phyloP scores from a whole-genome alignment of 2,329 filamentous ascomycete species.

The Xylaria hypoxylon region DNA sequence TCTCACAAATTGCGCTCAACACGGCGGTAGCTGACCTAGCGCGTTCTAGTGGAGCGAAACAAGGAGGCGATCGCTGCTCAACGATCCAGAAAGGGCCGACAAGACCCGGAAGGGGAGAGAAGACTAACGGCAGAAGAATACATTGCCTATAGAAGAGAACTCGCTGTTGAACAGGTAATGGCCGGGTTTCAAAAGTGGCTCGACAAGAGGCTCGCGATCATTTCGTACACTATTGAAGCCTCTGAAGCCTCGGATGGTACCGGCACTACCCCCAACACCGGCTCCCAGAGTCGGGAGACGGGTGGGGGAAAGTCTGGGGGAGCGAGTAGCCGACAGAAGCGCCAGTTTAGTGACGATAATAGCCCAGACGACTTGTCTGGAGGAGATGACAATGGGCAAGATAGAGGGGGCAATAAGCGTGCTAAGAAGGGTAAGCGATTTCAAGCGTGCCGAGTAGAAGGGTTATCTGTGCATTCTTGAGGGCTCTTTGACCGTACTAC shows the following conservation, averaged over 20 bases:
- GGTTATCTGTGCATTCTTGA: background rate
- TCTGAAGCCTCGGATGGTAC: conserved; percentile 43
- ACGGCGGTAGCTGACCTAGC: background rate
- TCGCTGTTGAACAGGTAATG: conserved; percentile 47
- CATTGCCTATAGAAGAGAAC: conserved; percentile 45
- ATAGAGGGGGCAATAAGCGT: conserved; percentile 54
- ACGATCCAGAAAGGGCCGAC: conserved; percentile 44
- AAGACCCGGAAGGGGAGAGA: conserved; percentile 40
- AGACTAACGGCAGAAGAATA: conserved; percentile 47
- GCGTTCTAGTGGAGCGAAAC: conserved; percentile 42
- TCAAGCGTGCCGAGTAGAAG: background rate
- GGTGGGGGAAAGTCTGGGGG: conserved; percentile 36
- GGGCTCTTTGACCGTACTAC: background rate
- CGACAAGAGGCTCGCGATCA: conserved; percentile 47
- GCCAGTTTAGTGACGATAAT: conserved; percentile 45
- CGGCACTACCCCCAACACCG: conserved; percentile 23
- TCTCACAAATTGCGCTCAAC: background rate
- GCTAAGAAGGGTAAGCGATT: conserved; percentile 48
- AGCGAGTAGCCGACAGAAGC: conserved; percentile 44
- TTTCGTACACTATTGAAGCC: conserved; percentile 48
- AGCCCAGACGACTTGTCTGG: conserved; percentile 47
- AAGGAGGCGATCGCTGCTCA: conserved; percentile 44
- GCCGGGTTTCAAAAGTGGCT: conserved; percentile 48
- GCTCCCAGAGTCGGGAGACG: conserved; percentile 5
- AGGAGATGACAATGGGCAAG: conserved; percentile 48